Conservation (phyloP, 2,329 filamentous ascomycete species). For the Xylaria polymorpha region DNA sequence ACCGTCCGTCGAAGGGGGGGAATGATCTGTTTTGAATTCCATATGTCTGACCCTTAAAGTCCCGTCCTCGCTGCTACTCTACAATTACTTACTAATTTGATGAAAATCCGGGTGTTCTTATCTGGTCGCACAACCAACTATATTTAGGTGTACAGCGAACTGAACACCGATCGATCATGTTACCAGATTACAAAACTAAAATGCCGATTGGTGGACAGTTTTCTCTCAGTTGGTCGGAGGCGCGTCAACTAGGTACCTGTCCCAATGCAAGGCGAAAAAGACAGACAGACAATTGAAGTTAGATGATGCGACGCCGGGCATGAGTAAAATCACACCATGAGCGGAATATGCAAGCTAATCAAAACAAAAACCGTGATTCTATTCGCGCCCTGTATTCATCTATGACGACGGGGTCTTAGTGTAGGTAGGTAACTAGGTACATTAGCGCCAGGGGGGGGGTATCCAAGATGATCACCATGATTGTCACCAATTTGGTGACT, state of each 20-base stretch:
- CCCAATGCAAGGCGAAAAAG: not conserved
- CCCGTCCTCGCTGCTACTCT: not conserved
- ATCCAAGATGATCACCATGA: no score
- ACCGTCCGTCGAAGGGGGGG: not conserved
- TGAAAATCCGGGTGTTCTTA: not conserved
- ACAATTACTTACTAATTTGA: not conserved
- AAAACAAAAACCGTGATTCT: slow-evolving; percentile 18
- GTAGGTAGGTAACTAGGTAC: no score
- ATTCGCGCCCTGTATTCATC: slow-evolving; percentile 11
- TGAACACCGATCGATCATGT: not conserved
- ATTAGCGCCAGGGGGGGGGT: no score
- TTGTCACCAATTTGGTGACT: no score
- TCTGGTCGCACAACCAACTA: not conserved
- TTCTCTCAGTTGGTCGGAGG: not conserved
- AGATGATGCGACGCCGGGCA: slow-evolving; percentile 25
- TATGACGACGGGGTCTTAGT: not conserved
- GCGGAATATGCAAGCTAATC: slow-evolving; percentile 29
- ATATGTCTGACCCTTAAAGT: not conserved
- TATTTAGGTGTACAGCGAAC: not conserved
- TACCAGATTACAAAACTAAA: slow-evolving; percentile 1
- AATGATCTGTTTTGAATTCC: slow-evolving; percentile 1
- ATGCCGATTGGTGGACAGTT: not conserved
- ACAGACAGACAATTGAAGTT: slow-evolving; percentile 4
- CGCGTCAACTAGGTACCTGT: not conserved
- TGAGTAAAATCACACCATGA: slow-evolving; percentile 18